These are phyloP conservation scores for Yarrowia divulgata DNA, from an alignment of 805 yeast species.

Conservation along the genomic window DNA sequence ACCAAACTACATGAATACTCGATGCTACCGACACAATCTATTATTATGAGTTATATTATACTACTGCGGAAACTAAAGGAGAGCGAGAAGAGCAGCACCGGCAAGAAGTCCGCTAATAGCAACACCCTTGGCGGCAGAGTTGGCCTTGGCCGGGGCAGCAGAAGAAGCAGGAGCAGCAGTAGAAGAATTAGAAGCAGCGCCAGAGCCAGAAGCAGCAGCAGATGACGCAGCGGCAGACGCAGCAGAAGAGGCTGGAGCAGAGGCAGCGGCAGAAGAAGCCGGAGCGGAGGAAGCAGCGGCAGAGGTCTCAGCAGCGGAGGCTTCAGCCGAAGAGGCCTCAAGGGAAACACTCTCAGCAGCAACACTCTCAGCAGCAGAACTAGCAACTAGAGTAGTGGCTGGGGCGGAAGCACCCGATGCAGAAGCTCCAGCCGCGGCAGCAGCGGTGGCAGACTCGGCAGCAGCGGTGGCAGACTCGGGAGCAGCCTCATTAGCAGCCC, in stretches of 20 bases:
- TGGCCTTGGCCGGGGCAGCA: no score
- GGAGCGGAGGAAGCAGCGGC: background rate
- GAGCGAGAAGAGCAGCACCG: background rate
- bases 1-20: no score
- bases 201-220: background rate
- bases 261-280: background rate
- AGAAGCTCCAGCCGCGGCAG: constrained; percentile 2
- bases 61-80: background rate
- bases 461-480: no score
- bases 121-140: background rate
- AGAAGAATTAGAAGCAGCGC: background rate
- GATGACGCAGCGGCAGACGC: background rate
- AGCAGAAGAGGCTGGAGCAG: constrained; percentile 1
- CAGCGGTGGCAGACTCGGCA: background rate
- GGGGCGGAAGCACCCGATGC: background rate
- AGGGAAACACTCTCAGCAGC: no score
- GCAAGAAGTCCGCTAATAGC: background rate
- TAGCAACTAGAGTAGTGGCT: background rate
- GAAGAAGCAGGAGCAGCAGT: background rate
- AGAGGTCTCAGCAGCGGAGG: background rate
- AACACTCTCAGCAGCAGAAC: background rate
- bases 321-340: background rate
- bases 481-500: background rate
- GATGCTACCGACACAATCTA: background rate
- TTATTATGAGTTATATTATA: background rate